A percentile compares a stretch with the other conserved stretches of the same genome.
Conservation (phyloP, 2,329 filamentous ascomycete species). For the Ceratocystiopsis brevicomis region DNA sequence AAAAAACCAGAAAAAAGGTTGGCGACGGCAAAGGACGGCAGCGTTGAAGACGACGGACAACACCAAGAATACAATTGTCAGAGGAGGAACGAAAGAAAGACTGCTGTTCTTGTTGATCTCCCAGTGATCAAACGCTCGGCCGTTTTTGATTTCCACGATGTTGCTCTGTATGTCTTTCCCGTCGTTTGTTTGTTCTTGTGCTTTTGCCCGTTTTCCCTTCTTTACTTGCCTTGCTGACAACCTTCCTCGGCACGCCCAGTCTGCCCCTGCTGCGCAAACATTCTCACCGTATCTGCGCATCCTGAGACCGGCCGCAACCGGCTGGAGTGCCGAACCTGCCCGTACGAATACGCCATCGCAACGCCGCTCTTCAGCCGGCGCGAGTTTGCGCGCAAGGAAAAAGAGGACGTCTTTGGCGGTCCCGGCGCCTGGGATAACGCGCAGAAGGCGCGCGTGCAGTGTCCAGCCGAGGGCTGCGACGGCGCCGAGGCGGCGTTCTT, state of each 20-base stretch:
- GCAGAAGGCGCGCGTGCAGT: slow-evolving; percentile 67
- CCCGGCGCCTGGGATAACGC: slow-evolving; percentile 81
- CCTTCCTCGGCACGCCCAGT: slow-evolving; percentile 25
- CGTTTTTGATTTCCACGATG: neutral
- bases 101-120: no score
- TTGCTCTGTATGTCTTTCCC: slow-evolving; percentile 3
- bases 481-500: slow-evolving; percentile 81
- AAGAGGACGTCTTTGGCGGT: slow-evolving; percentile 78
- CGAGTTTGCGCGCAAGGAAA: slow-evolving; percentile 70
- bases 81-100: no score
- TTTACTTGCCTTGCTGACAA: neutral
- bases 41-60: no score
- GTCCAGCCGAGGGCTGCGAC: slow-evolving; percentile 61
- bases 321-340: slow-evolving; percentile 88
- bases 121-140: neutral
- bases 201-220: slow-evolving; percentile 24
- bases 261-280: slow-evolving; percentile 70
- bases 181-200: neutral
- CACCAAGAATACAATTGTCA: no score
- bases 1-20: no score
- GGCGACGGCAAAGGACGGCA: no score
- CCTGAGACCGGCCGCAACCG: slow-evolving; percentile 45
- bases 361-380: slow-evolving; percentile 65
- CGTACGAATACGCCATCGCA: slow-evolving; percentile 72
- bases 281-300: slow-evolving; percentile 52